A percentile compares a stretch with the other conserved stretches of the same genome.
Evolutionary conservation across 768 basidiomycete genomes (phyloP).

Genomic region (Inosperma sp.): DNA sequence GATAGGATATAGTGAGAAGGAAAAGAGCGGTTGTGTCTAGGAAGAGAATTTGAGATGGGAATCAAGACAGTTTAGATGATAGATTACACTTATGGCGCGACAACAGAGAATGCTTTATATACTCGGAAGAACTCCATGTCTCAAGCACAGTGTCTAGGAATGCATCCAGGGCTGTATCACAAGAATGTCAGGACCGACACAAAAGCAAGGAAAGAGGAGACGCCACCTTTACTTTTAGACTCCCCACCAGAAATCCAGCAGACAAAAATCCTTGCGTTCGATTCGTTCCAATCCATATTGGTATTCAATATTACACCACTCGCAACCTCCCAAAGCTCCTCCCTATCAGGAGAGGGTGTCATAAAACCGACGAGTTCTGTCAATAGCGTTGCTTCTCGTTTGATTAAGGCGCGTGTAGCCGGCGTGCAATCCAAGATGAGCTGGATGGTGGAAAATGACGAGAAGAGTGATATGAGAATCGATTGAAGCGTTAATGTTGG

Average conservation of each 20-base stretch:
- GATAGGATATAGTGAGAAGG: constrained; percentile 57
- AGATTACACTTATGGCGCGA: constrained; percentile 60
- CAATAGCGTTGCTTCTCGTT: constrained; percentile 53
- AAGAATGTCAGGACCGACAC: constrained; percentile 2
- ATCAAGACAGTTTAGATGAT: background rate
- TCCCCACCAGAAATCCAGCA: constrained; percentile 58
- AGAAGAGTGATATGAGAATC: constrained; percentile 56
- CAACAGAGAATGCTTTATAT: constrained; percentile 75
- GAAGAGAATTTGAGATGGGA: background rate
- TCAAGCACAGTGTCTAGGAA: constrained; percentile 50
- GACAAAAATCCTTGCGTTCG: constrained; percentile 56
- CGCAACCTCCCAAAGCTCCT: constrained; percentile 47
- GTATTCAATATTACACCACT: constrained; percentile 48
- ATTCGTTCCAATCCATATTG: constrained; percentile 48
- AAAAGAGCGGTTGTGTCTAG: constrained; percentile 73
- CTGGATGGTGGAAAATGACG: constrained; percentile 37
- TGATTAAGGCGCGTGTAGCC: constrained; percentile 40
- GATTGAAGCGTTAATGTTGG: constrained; percentile 53
- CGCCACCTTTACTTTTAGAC: constrained; percentile 21
- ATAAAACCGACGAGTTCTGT: constrained; percentile 49
- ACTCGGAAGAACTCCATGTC: constrained; percentile 71
- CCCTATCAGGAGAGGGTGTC: constrained; percentile 27
- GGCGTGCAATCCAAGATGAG: constrained; percentile 26
- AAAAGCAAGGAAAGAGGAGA: constrained; percentile 28
- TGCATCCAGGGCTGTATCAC: constrained; percentile 39